A percentile compares a stretch with the other conserved stretches of the same genome.
These are phyloP conservation scores for Dichomitus squalens DNA, from an alignment of 1,284 basidiomycete species.

Conservation along the genomic window DNA sequence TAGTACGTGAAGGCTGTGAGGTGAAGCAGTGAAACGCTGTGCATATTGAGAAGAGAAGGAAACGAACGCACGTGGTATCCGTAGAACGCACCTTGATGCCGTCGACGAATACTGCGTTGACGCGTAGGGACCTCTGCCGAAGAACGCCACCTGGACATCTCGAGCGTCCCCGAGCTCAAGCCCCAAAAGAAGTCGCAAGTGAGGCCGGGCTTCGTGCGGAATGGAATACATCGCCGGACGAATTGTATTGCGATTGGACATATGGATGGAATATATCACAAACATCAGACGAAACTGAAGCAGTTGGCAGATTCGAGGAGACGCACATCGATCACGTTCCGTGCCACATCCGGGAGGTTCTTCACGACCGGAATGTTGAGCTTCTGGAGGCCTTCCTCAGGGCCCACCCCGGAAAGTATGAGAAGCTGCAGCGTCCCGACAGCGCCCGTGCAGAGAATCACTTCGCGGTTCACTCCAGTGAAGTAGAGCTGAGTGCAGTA, in stretches of 20 bases:
- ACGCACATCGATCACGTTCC: conserved; percentile 42
- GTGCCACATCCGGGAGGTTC: conserved; percentile 45
- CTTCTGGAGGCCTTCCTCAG: conserved; percentile 35
- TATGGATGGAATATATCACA: conserved; percentile 34
- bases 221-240: too few relatives aligned
- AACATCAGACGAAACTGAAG: background rate
- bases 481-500: too few relatives aligned
- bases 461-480: conserved; percentile 37
- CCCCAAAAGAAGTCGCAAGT: conserved; percentile 35
- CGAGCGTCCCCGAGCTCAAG: conserved; percentile 27
- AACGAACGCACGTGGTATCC: conserved; percentile 26
- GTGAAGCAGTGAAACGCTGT: background rate
- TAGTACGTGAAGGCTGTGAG: conserved; percentile 17
- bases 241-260: too few relatives aligned
- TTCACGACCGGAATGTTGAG: conserved; percentile 41
- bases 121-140: conserved; percentile 35
- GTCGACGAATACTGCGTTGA: conserved; percentile 24
- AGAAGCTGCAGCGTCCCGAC: conserved; percentile 50
- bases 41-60: background rate
- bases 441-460: conserved; percentile 46
- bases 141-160: conserved; percentile 36
- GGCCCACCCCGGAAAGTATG: conserved; percentile 51
- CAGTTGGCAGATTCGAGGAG: too few relatives aligned
- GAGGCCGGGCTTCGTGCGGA: conserved; percentile 32
- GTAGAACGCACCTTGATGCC: conserved; percentile 37